Conservation (phyloP, 768 basidiomycete genomes). For the Sarcodon sp. region DNA sequence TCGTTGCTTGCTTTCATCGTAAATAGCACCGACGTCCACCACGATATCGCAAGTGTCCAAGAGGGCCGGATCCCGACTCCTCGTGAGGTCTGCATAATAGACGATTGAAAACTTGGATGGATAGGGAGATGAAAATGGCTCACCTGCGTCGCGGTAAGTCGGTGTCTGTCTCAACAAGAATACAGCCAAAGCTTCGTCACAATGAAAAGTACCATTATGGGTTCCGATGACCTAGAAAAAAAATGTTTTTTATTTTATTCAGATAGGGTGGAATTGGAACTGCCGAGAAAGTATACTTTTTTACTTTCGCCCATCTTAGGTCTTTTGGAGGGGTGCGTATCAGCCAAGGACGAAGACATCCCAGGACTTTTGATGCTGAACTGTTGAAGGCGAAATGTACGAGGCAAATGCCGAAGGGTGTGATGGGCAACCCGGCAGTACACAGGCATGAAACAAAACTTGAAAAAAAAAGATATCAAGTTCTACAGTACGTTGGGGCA, state of each 20-base stretch:
- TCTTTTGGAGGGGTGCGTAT: conserved; percentile 22
- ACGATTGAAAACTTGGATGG: conserved; percentile 1
- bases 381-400: not conserved
- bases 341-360: conserved; percentile 8
- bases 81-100: conserved; percentile 32
- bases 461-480: not conserved
- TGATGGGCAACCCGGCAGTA: not conserved
- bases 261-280: not conserved
- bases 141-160: conserved; percentile 66
- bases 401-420: not conserved
- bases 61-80: conserved; percentile 58
- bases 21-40: conserved; percentile 91
- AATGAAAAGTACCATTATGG: conserved; percentile 93
- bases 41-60: conserved; percentile 84
- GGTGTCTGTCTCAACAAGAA: conserved; percentile 74
- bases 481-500: not conserved
- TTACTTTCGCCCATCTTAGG: conserved; percentile 30
- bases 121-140: conserved; percentile 6
- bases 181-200: conserved; percentile 93
- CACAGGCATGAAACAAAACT: conserved; percentile 3
- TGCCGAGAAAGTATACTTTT: conserved; percentile 7
- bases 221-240: conserved; percentile 68
- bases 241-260: not conserved
- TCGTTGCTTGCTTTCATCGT: conserved; percentile 62
- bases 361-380: not conserved